phyloP scores from a whole-genome alignment of 192 early-diverging fungal species.

The Irineochytrium annulatum region DNA sequence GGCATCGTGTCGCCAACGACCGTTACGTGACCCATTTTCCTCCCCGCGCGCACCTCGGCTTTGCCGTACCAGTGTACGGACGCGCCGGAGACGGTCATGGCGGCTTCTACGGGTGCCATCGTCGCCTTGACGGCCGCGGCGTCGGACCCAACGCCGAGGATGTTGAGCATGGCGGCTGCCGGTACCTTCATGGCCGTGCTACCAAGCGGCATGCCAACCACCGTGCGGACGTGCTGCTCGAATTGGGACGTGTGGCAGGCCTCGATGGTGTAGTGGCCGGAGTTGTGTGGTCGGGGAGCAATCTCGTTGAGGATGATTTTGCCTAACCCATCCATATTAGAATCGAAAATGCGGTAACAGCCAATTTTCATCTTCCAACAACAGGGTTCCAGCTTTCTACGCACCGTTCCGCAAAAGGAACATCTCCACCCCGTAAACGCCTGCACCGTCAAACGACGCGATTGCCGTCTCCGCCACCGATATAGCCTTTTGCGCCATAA shows the following conservation, averaged over 20 bases:
- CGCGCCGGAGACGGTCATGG: slow-evolving; percentile 76
- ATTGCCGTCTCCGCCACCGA: slow-evolving; percentile 83
- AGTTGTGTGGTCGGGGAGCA: slow-evolving; percentile 98
- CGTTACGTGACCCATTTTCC: slow-evolving; percentile 99
- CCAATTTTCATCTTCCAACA: no score
- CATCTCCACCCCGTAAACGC: slow-evolving; percentile 98
- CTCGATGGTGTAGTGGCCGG: slow-evolving; percentile 98
- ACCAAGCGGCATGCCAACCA: slow-evolving; percentile 87
- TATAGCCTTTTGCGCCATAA: slow-evolving; percentile 65
- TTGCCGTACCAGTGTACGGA: slow-evolving; percentile 97
- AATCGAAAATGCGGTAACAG: background rate
- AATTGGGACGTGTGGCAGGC: slow-evolving; percentile 97
- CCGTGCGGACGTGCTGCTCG: slow-evolving; percentile 87
- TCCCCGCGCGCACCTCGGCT: slow-evolving; percentile 74
- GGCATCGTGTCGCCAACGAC: slow-evolving; percentile 82
- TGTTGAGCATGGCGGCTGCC: slow-evolving; percentile 90
- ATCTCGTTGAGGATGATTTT: slow-evolving; percentile 93
- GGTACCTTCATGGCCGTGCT: slow-evolving; percentile 84
- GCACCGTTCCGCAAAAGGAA: slow-evolving; percentile 83
- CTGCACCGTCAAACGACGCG: slow-evolving; percentile 59
- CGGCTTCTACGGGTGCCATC: slow-evolving; percentile 61
- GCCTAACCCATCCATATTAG: slow-evolving; percentile 30
- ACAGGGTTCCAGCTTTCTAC: no score
- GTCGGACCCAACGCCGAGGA: slow-evolving; percentile 71
- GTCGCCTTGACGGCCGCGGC: slow-evolving; percentile 46